Conservation (phyloP, 257 asterid genomes). For the Marsdenia floribunda region DNA sequence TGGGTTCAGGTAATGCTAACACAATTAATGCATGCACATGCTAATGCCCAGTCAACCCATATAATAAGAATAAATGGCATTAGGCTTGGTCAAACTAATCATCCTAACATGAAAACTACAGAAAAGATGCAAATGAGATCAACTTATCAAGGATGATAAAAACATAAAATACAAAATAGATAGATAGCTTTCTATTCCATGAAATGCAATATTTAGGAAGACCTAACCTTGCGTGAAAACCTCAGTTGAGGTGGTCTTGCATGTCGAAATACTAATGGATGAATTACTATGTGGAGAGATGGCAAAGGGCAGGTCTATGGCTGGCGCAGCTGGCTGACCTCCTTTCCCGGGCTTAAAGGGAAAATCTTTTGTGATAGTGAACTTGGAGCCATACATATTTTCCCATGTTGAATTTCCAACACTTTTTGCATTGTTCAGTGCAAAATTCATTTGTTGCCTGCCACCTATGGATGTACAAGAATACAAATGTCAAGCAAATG, state of each 20-base stretch:
- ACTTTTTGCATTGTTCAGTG: conserved; percentile 38
- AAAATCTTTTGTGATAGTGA: conserved; percentile 53
- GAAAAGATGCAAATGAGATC: neutral
- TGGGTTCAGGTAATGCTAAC: neutral
- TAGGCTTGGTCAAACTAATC: neutral
- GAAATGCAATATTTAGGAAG: neutral
- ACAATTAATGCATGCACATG: neutral
- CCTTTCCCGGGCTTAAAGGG: conserved; percentile 36
- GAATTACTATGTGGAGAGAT: conserved; percentile 35
- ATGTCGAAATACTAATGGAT: conserved; percentile 36
- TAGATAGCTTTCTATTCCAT: neutral
- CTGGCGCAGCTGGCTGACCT: conserved; percentile 40
- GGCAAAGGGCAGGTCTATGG: conserved; percentile 39
- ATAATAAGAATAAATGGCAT: neutral
- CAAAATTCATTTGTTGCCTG: conserved; percentile 51
- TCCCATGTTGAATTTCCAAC: conserved; percentile 44
- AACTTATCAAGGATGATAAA: neutral
- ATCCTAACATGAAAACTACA: neutral
- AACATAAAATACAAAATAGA: neutral
- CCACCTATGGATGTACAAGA: conserved; percentile 38
- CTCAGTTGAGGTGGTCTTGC: conserved; percentile 42
- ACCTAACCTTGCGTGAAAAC: conserved; percentile 51
- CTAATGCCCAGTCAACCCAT: neutral
- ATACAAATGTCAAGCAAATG: neutral
- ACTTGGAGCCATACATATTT: conserved; percentile 44